Evolutionary conservation across 2,329 filamentous ascomycete genomes (phyloP), one percentile per base, ranked within the genome.

Genomic region (Lojkania enalia): DNA sequence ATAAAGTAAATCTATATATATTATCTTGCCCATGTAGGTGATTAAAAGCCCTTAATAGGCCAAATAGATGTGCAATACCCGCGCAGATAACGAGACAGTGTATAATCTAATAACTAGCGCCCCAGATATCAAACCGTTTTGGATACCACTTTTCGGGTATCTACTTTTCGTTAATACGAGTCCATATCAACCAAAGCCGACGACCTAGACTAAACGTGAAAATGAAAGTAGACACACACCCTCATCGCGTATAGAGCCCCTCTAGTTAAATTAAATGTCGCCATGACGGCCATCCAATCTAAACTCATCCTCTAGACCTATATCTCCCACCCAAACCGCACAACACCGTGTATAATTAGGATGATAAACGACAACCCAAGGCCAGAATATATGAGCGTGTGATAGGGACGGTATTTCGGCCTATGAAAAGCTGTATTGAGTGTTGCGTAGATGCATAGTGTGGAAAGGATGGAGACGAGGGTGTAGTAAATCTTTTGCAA

Each of bases 61-160:
- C 40, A 13, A 49, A 11, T 7, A 25, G 20, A 46, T 49, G 42
- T 16, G 42, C 37, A 25, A 46, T 29, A 12, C 38, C 43, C 16
- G 38, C 75, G 7, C 68, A 51, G n/a, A 77, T 54, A n/a, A 78
- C 74, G 46, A 72, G 63, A 2, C 76, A 41, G 39, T 79, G 76
- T 57, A 79, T 72, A 18, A 77, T 54, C 58, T 78, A 74, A 54
- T 78, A 76, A 42, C 72, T 75, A 1, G 71, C 67, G 1, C 76
- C 75, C 13, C 72, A 61, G 2, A 77, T 54, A 46, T 78, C 76
- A 38, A 77, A 77, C 2, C 40, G 59, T 4, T 64, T 60, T 2
- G 71, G 73, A 23, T 55, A 71, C 63, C 69, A 72, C 37, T 61
- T 56, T 51, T 77, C 75, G 0, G 75, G 74, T 15, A 76, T 58